Percentiles rank a stretch among this genome's conserved stretches.
Conservation (phyloP, 2,329 filamentous ascomycete genomes). For the Ophiostoma quercus region DNA sequence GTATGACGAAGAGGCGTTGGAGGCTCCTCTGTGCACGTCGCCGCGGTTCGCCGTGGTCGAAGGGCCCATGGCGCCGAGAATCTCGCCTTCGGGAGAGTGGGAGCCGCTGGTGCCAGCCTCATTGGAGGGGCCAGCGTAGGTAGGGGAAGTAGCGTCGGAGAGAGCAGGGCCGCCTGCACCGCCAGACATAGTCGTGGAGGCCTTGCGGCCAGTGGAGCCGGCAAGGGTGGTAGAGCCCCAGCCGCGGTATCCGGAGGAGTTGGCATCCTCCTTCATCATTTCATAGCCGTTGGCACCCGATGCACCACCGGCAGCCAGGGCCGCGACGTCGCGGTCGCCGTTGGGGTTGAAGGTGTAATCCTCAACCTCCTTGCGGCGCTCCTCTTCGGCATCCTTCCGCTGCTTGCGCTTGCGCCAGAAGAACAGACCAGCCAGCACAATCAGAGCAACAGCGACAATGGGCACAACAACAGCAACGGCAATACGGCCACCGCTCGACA, state of each 20-base stretch:
- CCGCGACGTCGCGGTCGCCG: constrained; percentile 72
- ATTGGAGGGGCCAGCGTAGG: constrained; percentile 58
- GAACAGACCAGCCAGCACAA: constrained; percentile 71
- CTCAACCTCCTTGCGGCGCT: constrained; percentile 90
- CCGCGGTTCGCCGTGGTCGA: constrained; percentile 59
- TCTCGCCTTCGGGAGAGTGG: constrained; percentile 67
- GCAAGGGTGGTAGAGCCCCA: constrained; percentile 76
- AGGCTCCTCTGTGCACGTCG: constrained; percentile 81
- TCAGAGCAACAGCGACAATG: constrained; percentile 76
- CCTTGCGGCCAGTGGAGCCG: constrained; percentile 69
- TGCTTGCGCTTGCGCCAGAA: constrained; percentile 83
- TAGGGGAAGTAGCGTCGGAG: constrained; percentile 70
- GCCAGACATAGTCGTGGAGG: constrained; percentile 83
- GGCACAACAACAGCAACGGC: constrained; percentile 92
- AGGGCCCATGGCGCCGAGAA: constrained; percentile 76
- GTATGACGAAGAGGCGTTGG: constrained; percentile 94
- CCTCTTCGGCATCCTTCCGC: constrained; percentile 76
- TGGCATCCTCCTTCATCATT: constrained; percentile 70
- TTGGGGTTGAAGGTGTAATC: constrained; percentile 99
- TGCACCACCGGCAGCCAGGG: constrained; percentile 37
- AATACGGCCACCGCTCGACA: constrained; percentile 65
- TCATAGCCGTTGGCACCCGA: constrained; percentile 49
- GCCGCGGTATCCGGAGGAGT: constrained; percentile 76
- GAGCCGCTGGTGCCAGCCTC: constrained; percentile 56
- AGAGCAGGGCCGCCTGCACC: constrained; percentile 58